Evolutionary conservation across 2,329 filamentous ascomycete species (phyloP).

Genomic region (Curvularia sp.): DNA sequence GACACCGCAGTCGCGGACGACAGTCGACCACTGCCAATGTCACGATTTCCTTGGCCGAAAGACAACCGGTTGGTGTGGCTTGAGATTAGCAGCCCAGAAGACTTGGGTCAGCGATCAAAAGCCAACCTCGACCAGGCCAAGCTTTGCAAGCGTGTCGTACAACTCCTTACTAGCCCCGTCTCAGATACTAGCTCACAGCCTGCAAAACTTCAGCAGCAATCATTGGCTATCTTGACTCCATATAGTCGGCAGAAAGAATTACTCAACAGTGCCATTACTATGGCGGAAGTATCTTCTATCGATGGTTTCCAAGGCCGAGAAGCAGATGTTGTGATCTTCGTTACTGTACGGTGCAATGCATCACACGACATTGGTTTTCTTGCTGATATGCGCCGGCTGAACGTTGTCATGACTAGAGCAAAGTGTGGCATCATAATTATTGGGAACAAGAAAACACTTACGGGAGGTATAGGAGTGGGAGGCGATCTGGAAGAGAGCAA

Average conservation of each 20-base stretch:
- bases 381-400: constrained; percentile 52
- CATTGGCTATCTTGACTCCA: constrained; percentile 52
- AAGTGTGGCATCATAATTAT: constrained; percentile 45
- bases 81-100: constrained; percentile 48
- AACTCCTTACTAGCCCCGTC: constrained; percentile 31
- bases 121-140: constrained; percentile 50
- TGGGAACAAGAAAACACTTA: constrained; percentile 28
- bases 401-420: constrained; percentile 53
- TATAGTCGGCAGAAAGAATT: constrained; percentile 50
- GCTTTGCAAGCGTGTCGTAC: constrained; percentile 47
- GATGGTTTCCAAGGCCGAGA: constrained; percentile 56
- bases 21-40: constrained; percentile 33
- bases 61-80: constrained; percentile 46
- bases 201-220: constrained; percentile 13
- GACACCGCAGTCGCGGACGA: constrained; percentile 41
- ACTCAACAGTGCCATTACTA: constrained; percentile 34
- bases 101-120: constrained; percentile 51
- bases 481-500: constrained; percentile 22
- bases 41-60: constrained; percentile 29
- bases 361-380: constrained; percentile 52
- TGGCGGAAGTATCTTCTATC: constrained; percentile 49
- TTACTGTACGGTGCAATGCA: constrained; percentile 54
- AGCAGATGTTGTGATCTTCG: constrained; percentile 54
- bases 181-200: neutral
- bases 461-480: constrained; percentile 38